A percentile compares a stretch with the other conserved stretches of the same genome.
phyloP scores from a whole-genome alignment of 768 basidiomycete species.

The Tylopilus plumbeoviolaceoides region DNA sequence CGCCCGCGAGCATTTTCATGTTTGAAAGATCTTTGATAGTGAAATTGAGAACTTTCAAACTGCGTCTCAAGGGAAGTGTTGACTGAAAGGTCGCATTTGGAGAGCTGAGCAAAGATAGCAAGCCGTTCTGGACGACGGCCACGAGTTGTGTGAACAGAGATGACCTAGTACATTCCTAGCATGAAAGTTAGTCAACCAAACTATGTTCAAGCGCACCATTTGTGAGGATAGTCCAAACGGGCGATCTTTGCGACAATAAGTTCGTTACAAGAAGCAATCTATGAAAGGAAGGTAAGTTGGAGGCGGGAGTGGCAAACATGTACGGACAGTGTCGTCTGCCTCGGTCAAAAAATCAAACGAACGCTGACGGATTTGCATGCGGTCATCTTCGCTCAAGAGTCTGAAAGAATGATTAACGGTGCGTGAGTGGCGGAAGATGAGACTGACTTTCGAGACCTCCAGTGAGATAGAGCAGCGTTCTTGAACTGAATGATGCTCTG shows the following conservation, averaged over 20 bases:
- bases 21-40: slow-evolving; percentile 67
- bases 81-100: slow-evolving; percentile 40
- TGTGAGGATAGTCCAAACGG: slow-evolving; percentile 67
- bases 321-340: slow-evolving; percentile 63
- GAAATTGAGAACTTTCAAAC: slow-evolving; percentile 59
- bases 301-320: slow-evolving; percentile 11
- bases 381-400: slow-evolving; percentile 64
- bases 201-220: slow-evolving; percentile 49
- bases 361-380: slow-evolving; percentile 58
- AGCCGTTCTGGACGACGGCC: slow-evolving; percentile 47
- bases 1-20: slow-evolving; percentile 66
- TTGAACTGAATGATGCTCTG: slow-evolving; percentile 90
- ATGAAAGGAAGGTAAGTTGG: slow-evolving; percentile 1
- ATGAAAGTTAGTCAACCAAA: not conserved
- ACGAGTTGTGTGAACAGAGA: slow-evolving; percentile 40
- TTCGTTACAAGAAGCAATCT: slow-evolving; percentile 77
- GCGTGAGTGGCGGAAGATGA: not conserved
- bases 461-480: slow-evolving; percentile 68
- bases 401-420: slow-evolving; percentile 35
- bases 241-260: slow-evolving; percentile 73
- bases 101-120: slow-evolving; percentile 47
- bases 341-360: slow-evolving; percentile 71
- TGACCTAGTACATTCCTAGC: slow-evolving; percentile 14
- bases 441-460: slow-evolving; percentile 73
- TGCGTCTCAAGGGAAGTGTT: slow-evolving; percentile 51